Evolutionary conservation across 2,329 filamentous ascomycete species (phyloP), one percentile per base, ranked within the genome.

Genomic region (Claviceps sp.): DNA sequence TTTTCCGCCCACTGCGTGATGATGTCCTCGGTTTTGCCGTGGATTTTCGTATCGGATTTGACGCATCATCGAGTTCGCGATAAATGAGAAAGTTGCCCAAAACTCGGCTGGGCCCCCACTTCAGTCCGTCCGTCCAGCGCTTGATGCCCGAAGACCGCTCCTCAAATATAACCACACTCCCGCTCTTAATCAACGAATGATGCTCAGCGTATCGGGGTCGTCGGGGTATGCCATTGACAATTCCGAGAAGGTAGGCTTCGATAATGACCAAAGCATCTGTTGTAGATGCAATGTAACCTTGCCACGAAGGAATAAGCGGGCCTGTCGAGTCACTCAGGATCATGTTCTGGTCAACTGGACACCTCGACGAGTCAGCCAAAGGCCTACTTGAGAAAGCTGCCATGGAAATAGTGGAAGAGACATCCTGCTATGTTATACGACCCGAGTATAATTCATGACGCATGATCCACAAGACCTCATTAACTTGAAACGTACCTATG

Each of bases 101-200:
- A 44, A 93, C 90, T n/a, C 85, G 82, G 66, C 83, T 93, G 0
- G 89, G 89, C 58, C 86, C 93, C 89, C 89, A 95, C 11, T 83
- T 82, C 14, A 90, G 79, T 13, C 89, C 88, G 59, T 95, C 89
- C 0, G 88, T 95, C 89, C 89, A 95, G 52, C 89, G 77, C 70
- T 93, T 93, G 69, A 95, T 94, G 4, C 88, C 88, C 0, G 88
- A 93, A 0, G 86, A 83, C 54, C 87, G 83, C 64, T 95, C 88
- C 62, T 94, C 88, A 66, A 94, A 95, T 58, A 95, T 86, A 67
- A 95, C 91, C 39, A 95, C 80, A 57, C 85, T 84, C 34, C 89
- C 89, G 57, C 87, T 93, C 58, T 79, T 79, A 62, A 95, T 90
- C 50, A 94, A 77, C 23, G 79, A 74, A 22, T 75, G 72, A 50